Conservation (phyloP, 2,329 filamentous ascomycete species). For the Scytalidium lignicola region DNA sequence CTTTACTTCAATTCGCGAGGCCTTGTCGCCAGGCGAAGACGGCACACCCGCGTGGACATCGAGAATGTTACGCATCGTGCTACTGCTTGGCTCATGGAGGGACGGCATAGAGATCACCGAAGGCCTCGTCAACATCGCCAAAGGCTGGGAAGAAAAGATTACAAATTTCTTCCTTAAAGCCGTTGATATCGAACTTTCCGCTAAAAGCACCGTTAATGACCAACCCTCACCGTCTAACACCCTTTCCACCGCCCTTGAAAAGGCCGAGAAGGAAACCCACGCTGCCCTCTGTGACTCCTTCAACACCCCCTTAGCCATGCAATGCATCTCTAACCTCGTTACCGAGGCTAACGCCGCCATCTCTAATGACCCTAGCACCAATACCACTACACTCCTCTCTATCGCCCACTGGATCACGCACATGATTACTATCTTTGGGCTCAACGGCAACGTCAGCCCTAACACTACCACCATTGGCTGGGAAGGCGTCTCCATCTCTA, state of each 20-base stretch:
- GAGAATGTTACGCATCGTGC: slow-evolving; percentile 73
- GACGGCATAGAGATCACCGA: slow-evolving; percentile 84
- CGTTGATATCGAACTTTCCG: slow-evolving; percentile 19
- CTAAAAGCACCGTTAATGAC: slow-evolving; percentile 39
- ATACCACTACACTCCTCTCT: slow-evolving; percentile 39
- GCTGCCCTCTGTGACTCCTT: slow-evolving; percentile 72
- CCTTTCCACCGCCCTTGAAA: slow-evolving; percentile 41
- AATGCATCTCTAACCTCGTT: slow-evolving; percentile 67
- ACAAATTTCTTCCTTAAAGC: slow-evolving; percentile 50
- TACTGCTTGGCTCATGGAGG: slow-evolving; percentile 79
- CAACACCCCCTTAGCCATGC: slow-evolving; percentile 74
- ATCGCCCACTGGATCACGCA: slow-evolving; percentile 73
- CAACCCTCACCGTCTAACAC: slow-evolving; percentile 20
- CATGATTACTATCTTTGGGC: slow-evolving; percentile 78
- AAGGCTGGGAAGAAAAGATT: slow-evolving; percentile 74
- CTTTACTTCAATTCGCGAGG: slow-evolving; percentile 84
- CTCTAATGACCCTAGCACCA: slow-evolving; percentile 30
- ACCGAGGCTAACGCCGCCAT: slow-evolving; percentile 64
- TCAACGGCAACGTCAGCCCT: slow-evolving; percentile 49
- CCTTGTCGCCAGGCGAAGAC: slow-evolving; percentile 50
- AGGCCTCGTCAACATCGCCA: slow-evolving; percentile 67
- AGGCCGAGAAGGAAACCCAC: slow-evolving; percentile 48
- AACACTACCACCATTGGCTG: slow-evolving; percentile 53
- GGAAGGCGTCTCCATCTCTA: slow-evolving; percentile 35
- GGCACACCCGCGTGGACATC: slow-evolving; percentile 55